Percentiles rank a stretch among this genome's conserved stretches.
These are phyloP conservation scores for Scutellaria baicalensis DNA, from an alignment of 257 asterid species.

Conservation along the genomic window DNA sequence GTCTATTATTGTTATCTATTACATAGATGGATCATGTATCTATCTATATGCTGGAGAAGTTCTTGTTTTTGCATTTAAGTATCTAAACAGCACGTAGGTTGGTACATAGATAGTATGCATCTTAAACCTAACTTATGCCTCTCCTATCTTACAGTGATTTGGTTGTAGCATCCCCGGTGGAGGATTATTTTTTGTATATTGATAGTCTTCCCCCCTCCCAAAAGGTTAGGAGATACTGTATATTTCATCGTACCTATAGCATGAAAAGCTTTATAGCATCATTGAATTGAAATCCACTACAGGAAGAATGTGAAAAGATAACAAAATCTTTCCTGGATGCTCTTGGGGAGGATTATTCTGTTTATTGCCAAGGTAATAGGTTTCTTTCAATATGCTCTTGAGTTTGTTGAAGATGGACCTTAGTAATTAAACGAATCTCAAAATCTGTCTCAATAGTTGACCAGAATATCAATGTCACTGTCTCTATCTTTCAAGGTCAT, in stretches of 20 bases:
- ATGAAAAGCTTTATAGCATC: conserved; percentile 2
- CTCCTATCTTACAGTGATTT: conserved; percentile 46
- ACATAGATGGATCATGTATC: background rate
- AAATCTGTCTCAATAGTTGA: background rate
- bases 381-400: background rate
- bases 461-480: background rate
- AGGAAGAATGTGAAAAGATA: conserved; percentile 67
- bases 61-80: no score
- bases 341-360: conserved; percentile 88
- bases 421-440: background rate
- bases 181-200: conserved; percentile 75
- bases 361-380: conserved; percentile 72
- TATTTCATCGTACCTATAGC: background rate
- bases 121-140: background rate
- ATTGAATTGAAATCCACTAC: conserved; percentile 18
- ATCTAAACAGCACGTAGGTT: background rate
- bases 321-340: conserved; percentile 72
- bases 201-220: conserved; percentile 69
- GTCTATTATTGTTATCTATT: conserved; percentile 19
- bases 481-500: no score
- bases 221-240: conserved; percentile 43
- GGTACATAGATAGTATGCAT: background rate
- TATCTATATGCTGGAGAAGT: background rate
- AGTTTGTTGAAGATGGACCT: background rate
- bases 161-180: conserved; percentile 88